Conservation (phyloP, 2,329 filamentous ascomycete species). For the Talaromyces rugulosus region DNA sequence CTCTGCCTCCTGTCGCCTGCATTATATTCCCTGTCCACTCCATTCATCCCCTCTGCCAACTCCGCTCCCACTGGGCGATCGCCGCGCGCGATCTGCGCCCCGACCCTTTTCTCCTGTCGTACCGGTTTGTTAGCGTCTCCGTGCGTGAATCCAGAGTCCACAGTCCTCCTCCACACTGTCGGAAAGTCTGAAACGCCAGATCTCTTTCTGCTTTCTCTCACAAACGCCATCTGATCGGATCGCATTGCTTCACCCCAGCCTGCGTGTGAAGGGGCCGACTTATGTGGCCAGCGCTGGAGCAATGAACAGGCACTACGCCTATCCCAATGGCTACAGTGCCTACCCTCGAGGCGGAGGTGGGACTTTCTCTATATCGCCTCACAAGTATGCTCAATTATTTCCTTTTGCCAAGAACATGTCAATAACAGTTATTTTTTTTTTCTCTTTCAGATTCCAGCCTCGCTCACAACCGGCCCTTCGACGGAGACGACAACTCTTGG, state of each 20-base stretch:
- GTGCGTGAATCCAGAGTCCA: neutral
- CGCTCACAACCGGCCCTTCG: conserved; percentile 70
- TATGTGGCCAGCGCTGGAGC: conserved; percentile 44
- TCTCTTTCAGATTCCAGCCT: conserved; percentile 68
- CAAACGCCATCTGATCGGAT: neutral
- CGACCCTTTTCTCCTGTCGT: neutral
- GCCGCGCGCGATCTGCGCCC: neutral
- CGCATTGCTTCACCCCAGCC: neutral
- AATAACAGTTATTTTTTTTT: too few relatives aligned
- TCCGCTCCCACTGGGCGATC: neutral
- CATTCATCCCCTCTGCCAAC: neutral
- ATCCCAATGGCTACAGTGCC: conserved; percentile 67
- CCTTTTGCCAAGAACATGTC: too few relatives aligned
- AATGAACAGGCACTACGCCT: conserved; percentile 85
- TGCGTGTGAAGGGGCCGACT: conserved; percentile 11
- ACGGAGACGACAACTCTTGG: conserved; percentile 67
- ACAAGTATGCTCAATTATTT: conserved; percentile 59
- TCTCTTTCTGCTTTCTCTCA: neutral
- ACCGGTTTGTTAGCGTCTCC: neutral
- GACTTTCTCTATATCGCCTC: conserved; percentile 82
- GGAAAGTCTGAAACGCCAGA: neutral
- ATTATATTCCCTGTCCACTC: neutral
- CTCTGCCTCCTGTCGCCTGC: neutral
- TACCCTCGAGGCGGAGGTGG: conserved; percentile 66
- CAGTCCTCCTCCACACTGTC: too few relatives aligned